Conservation (phyloP, 345 rosid genomes). For the Camelina neglecta region DNA sequence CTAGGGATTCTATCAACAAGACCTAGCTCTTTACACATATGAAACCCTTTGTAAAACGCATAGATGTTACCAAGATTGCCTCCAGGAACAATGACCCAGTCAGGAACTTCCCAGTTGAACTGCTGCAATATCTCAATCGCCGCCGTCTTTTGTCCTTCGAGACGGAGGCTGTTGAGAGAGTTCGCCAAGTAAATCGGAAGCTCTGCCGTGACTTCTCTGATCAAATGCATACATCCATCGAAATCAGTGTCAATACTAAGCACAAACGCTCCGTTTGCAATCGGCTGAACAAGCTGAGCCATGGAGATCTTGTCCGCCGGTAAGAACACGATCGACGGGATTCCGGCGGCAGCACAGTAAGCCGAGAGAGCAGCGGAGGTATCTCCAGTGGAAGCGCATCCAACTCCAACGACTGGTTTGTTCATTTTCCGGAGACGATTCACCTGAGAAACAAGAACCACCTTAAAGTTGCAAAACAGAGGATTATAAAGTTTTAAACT, state of each 20-base stretch:
- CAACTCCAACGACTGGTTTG: constrained; percentile 72
- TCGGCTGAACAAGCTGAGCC: constrained; percentile 88
- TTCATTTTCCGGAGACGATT: constrained; percentile 78
- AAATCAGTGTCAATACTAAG: constrained; percentile 81
- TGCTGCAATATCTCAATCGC: constrained; percentile 92
- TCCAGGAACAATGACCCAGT: constrained; percentile 91
- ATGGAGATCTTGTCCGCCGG: constrained; percentile 83
- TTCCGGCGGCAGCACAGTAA: constrained; percentile 85
- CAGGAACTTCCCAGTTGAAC: constrained; percentile 86
- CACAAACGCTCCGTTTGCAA: constrained; percentile 88
- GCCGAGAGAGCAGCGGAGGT: constrained; percentile 88
- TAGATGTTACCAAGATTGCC: constrained; percentile 87
- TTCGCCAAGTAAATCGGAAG: constrained; percentile 82
- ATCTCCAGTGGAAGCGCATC: constrained; percentile 91
- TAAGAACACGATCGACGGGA: constrained; percentile 80
- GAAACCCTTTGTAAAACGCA: constrained; percentile 82
- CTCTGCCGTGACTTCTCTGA: constrained; percentile 76
- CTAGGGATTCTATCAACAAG: constrained; percentile 77
- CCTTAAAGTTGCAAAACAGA: constrained; percentile 44
- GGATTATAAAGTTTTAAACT: not conserved
- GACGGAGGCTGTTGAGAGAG: constrained; percentile 75
- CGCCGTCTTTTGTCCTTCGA: constrained; percentile 90
- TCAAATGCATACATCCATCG: constrained; percentile 86
- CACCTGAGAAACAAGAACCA: constrained; percentile 79
- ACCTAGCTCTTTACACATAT: constrained; percentile 76